Base-by-base conservation (phyloP, 2,329 filamentous ascomycete genomes). In the Blastomyces percursus region DNA sequence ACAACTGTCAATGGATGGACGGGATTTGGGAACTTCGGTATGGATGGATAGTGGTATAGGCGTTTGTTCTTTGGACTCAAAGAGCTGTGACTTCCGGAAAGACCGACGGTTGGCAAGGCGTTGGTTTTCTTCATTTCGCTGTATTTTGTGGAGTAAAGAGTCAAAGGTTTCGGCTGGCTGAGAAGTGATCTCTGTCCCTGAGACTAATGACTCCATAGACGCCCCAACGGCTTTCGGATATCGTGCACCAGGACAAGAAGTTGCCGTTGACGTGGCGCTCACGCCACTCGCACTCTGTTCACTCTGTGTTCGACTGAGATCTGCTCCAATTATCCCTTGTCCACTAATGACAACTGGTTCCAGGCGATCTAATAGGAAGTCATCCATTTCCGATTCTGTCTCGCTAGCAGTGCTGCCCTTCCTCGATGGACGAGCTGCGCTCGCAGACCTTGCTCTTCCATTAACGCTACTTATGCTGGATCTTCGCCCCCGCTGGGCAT, bases 331-430 rank as follows among this genome's bases (percentile, higher is more conserved):
- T 56, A 71, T 60, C 48, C 75, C 76, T 32, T 79, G 78, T 21
- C 79, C 79, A 55, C 69, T 76, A 59, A 81, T 80, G 52, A 80
- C 68, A n/a, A 81, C 78, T 48, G 80, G 80, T 57, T 79, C 76
- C 40, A 81, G 70, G 40, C 79, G 75, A 56, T 77, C 73, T 35
- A 75, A 69, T 1, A 80, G 69, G 62, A 81, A 82, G 56, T 80
- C 77, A 66, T 82, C 79, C 19, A 81, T 72, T 24, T 78, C 76
- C 35, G 73, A 69, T 35, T 78, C 77, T 40, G 73, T 73, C 19
- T 71, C 72, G 62, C 74, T 76, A n/a, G 69, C 72, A 30, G 70
- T 68, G 63, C 78, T 79, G n/a, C 71, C 72, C 57, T 77, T 78
- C 64, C 75, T 73, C 44, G 64, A 66, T 64, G 74, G 78, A 58